Base-by-base conservation (phyloP, 768 basidiomycete genomes). In the Crucibulum laeve region DNA sequence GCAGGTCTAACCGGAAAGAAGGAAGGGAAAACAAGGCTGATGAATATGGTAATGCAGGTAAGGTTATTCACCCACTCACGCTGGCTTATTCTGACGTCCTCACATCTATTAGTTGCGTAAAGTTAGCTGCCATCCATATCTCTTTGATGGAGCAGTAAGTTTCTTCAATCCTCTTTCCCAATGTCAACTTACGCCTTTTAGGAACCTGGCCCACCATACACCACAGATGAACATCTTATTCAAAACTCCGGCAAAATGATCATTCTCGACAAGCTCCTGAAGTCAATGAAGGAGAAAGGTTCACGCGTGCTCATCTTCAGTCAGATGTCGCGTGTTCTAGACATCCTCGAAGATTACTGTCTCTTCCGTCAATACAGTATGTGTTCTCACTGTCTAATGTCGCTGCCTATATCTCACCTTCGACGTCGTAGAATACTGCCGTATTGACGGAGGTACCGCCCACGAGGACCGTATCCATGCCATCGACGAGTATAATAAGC, bases 11-110 rank as follows among this genome's bases (percentile, higher is more conserved):
- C 91, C 1, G 92, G 94, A 5, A 97, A 96, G 77, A 98, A 98
- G 60, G 96, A 99, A 61, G 95, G 95, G 43, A 99, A 98, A 70
- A 97, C 94, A 3, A 73, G 95, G 25, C 64, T 98, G 40, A 91
- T 97, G 84, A 99, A 98, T 60, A 93, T 99, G 76, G 96, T 98
- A 48, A 98, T 98, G 96, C 96, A 99, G 75, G 79, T 90, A 44
- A 15, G 35, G 40, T 44, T 10, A 8, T 30, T 23, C 40, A 23
- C 10, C 7, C 34, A 22, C 2, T 14, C 40, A 18, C 7, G 14
- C 25, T 15, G 32, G 13, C 7, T 48, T 42, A 43, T 24, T 54
- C 5, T 40, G 37, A 17, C 2, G 4, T 21, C 7, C 2, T 41
- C 5, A n/a, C n/a, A n/a, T n/a, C n/a, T n/a, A n/a, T n/a, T 57